Evolutionary conservation across 2,329 filamentous ascomycete species (phyloP).

Genomic region (Hymenoscyphus salicellus): DNA sequence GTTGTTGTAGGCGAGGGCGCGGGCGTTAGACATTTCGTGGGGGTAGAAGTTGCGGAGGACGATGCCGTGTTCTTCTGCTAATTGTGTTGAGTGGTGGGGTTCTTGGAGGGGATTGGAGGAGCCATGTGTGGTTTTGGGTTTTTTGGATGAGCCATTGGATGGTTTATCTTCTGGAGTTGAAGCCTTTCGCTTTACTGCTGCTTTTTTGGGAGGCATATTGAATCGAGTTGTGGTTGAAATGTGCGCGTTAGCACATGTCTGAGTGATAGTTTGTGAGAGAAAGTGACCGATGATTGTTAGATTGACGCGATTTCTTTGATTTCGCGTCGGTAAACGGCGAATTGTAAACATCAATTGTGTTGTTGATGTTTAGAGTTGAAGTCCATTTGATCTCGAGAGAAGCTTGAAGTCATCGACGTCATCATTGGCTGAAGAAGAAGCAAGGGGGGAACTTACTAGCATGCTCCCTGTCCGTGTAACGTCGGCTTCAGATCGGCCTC

Average conservation of each 20-base stretch:
- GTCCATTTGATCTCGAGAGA: too few relatives aligned
- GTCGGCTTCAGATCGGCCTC: neutral
- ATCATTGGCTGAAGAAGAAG: slow-evolving; percentile 1
- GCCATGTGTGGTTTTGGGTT: slow-evolving; percentile 23
- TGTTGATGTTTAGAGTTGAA: neutral
- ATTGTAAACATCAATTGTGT: neutral
- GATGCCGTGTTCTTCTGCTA: slow-evolving; percentile 54
- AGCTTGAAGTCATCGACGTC: neutral
- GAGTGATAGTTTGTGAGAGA: neutral
- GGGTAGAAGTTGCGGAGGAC: slow-evolving; percentile 77
- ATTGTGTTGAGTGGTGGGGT: slow-evolving; percentile 35
- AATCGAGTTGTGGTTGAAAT: slow-evolving; percentile 9
- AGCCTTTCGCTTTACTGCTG: slow-evolving; percentile 29
- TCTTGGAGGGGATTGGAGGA: slow-evolving; percentile 24
- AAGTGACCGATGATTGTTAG: neutral
- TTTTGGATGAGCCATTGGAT: slow-evolving; percentile 22
- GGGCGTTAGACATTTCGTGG: slow-evolving; percentile 77
- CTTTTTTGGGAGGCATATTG: slow-evolving; percentile 28
- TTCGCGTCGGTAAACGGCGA: neutral
- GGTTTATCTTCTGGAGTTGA: slow-evolving; percentile 15
- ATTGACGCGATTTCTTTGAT: neutral
- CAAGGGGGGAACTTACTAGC: neutral
- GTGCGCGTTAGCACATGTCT: slow-evolving; percentile 3
- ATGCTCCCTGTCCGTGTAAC: neutral
- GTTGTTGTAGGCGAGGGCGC: slow-evolving; percentile 71